Evolutionary conservation across 116 monocot species (phyloP).

Genomic region (Thalassia testudinum): DNA sequence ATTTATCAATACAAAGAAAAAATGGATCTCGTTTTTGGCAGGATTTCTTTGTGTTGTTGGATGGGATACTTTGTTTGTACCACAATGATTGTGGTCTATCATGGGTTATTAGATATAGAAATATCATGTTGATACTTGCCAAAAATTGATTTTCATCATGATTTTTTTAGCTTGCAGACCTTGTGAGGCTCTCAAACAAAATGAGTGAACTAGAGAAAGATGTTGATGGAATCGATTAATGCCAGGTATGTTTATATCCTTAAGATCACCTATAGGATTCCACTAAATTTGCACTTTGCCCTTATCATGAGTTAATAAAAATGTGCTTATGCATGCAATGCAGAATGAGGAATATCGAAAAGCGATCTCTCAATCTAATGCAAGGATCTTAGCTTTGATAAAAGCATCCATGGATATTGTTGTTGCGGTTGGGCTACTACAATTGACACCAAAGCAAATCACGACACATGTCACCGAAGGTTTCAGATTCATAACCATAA

Average conservation of each 20-base stretch:
- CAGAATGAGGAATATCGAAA: constrained; percentile 63
- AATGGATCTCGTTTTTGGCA: constrained; percentile 51
- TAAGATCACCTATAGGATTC: not conserved
- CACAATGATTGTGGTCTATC: constrained; percentile 58
- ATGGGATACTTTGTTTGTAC: constrained; percentile 85
- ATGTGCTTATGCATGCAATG: not conserved
- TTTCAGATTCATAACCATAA: constrained; percentile 50
- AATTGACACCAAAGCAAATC: constrained; percentile 70
- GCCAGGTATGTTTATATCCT: constrained; percentile 20
- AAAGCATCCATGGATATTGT: constrained; percentile 85
- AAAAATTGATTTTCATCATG: not conserved
- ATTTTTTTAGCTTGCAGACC: constrained; percentile 51
- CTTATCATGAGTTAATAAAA: not conserved
- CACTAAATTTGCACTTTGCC: not conserved
- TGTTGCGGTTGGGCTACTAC: constrained; percentile 88
- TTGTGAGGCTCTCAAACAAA: constrained; percentile 53
- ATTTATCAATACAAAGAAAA: constrained; percentile 73
- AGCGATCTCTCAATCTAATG: constrained; percentile 60
- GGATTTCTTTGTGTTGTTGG: constrained; percentile 91
- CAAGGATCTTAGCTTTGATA: constrained; percentile 54
- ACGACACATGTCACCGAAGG: constrained; percentile 78
- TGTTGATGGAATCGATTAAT: constrained; percentile 39
- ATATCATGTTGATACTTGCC: not conserved
- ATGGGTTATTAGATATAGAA: not conserved
- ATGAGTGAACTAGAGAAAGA: constrained; percentile 79